phyloP scores from a whole-genome alignment of 1,284 basidiomycete species.

The Agroathelia rolfsii region DNA sequence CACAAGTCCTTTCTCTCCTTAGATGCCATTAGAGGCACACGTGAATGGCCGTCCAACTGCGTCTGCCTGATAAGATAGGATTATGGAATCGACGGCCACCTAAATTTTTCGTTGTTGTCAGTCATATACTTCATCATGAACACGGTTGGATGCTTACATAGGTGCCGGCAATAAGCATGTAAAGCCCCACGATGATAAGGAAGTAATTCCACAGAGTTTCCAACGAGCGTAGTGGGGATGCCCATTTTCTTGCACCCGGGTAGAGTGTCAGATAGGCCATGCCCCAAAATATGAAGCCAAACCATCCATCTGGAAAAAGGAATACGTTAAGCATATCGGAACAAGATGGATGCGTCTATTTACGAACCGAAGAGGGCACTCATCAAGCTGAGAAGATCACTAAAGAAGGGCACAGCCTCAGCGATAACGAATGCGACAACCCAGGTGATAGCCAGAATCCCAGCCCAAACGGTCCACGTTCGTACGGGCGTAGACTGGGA shows the following conservation, averaged over 20 bases:
- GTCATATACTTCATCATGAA: no score
- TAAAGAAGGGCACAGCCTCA: constrained; percentile 38
- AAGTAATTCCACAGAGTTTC: constrained; percentile 32
- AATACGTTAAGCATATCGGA: not conserved
- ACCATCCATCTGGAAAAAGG: constrained; percentile 23
- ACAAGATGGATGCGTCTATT: not conserved
- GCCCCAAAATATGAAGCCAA: constrained; percentile 36
- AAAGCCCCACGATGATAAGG: constrained; percentile 29
- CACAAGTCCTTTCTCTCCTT: no score
- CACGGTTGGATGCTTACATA: constrained; percentile 30
- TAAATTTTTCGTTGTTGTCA: no score
- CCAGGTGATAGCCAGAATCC: constrained; percentile 48
- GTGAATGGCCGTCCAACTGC: no score
- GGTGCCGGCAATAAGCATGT: constrained; percentile 31
- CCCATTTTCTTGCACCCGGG: constrained; percentile 28
- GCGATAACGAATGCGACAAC: constrained; percentile 51
- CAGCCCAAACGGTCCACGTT: constrained; percentile 52
- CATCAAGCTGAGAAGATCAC: constrained; percentile 36
- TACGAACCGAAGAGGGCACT: constrained; percentile 32
- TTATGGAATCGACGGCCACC: no score
- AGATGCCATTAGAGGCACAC: no score
- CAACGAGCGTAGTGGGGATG: constrained; percentile 20
- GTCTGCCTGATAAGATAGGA: no score
- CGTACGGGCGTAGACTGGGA: constrained; percentile 41
- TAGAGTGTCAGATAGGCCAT: constrained; percentile 34